Percentiles rank a stretch among this genome's conserved stretches.
Conservation (phyloP, 1,284 basidiomycete genomes). For the Malassezia japonica region DNA sequence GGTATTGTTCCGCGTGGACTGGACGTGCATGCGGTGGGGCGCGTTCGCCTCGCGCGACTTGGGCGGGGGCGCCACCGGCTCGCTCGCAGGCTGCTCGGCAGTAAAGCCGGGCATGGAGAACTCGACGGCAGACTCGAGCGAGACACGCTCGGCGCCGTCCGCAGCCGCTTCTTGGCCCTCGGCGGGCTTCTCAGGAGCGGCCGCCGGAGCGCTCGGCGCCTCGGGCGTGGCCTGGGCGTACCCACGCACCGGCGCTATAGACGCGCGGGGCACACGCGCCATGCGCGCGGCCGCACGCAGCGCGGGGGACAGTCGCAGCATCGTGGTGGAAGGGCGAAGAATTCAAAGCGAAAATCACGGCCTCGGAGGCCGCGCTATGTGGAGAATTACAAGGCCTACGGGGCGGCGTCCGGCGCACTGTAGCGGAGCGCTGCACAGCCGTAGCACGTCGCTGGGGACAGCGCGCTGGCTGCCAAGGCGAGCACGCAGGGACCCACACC, state of each 20-base stretch:
- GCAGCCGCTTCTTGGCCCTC: not conserved
- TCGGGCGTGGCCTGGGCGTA: not conserved
- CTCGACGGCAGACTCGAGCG: slow-evolving; percentile 10
- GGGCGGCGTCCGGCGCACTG: too few relatives aligned
- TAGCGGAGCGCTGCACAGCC: too few relatives aligned
- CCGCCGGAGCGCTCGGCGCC: not conserved
- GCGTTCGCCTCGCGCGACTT: not conserved
- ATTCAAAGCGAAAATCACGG: too few relatives aligned
- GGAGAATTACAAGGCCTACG: too few relatives aligned
- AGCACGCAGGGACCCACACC: too few relatives aligned
- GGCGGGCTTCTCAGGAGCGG: not conserved
- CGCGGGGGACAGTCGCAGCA: slow-evolving; percentile 2
- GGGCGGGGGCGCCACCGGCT: not conserved
- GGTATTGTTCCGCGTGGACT: slow-evolving; percentile 56
- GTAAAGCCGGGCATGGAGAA: slow-evolving; percentile 11
- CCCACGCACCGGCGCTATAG: not conserved
- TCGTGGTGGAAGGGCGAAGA: slow-evolving; percentile 3
- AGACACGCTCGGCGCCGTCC: not conserved
- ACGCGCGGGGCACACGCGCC: not conserved
- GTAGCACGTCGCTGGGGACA: too few relatives aligned
- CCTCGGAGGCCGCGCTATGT: too few relatives aligned
- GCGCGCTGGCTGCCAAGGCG: too few relatives aligned
- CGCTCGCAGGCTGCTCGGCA: not conserved
- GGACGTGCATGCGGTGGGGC: slow-evolving; percentile 49
- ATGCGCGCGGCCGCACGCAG: slow-evolving; percentile 1